phyloP scores from a whole-genome alignment of 352 stramenopile species.

The Phytophthora pistaciae region DNA sequence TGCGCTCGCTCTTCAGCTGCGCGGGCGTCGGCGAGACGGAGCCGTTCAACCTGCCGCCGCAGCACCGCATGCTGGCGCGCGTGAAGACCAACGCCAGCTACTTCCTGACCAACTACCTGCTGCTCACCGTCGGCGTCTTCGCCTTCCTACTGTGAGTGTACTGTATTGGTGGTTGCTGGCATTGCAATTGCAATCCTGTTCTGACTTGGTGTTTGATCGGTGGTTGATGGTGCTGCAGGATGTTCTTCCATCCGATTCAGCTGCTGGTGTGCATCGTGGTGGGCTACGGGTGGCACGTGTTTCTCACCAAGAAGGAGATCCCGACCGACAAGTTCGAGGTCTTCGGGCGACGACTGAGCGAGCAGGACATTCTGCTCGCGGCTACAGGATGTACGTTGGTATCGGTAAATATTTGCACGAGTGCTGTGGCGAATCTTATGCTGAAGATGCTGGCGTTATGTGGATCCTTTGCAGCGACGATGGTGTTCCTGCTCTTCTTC shows the following conservation, averaged over 20 bases:
- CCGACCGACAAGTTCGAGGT: slow-evolving; percentile 59
- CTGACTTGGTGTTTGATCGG: neutral
- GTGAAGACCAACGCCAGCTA: slow-evolving; percentile 77
- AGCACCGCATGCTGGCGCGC: slow-evolving; percentile 55
- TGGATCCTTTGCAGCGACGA: slow-evolving; percentile 45
- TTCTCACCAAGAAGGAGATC: slow-evolving; percentile 67
- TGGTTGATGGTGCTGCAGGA: slow-evolving; percentile 28
- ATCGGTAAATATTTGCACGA: slow-evolving; percentile 13
- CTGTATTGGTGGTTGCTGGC: neutral
- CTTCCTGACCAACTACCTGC: slow-evolving; percentile 83
- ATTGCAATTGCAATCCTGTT: neutral
- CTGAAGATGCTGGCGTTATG: slow-evolving; percentile 15
- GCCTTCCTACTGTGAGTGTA: slow-evolving; percentile 64
- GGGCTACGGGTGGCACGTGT: slow-evolving; percentile 70
- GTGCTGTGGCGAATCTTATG: neutral
- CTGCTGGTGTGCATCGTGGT: slow-evolving; percentile 70
- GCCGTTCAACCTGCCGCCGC: slow-evolving; percentile 66
- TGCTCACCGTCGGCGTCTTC: slow-evolving; percentile 64
- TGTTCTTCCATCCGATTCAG: slow-evolving; percentile 82
- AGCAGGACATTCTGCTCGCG: slow-evolving; percentile 72
- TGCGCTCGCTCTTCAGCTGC: slow-evolving; percentile 73
- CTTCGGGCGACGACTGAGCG: slow-evolving; percentile 61
- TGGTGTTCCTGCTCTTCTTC: slow-evolving; percentile 81
- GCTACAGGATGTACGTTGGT: slow-evolving; percentile 62
- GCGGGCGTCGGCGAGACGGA: slow-evolving; percentile 66